A percentile compares a stretch with the other conserved stretches of the same genome.
These are phyloP conservation scores for Powellomyces hirtus DNA, from an alignment of 192 early-diverging fungal genomes.

Conservation along the genomic window DNA sequence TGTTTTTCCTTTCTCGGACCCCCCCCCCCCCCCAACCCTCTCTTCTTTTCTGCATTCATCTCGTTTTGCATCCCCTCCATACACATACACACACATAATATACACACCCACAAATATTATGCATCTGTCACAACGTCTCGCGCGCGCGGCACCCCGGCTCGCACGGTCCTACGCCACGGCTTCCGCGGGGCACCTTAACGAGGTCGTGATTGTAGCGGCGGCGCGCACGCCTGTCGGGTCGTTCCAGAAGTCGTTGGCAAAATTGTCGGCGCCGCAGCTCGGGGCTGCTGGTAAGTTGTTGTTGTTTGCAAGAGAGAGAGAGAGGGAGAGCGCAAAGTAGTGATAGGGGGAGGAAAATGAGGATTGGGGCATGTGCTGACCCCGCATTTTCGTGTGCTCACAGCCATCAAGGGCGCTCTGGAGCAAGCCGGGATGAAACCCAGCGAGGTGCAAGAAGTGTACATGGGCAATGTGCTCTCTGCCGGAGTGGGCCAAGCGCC, in stretches of 20 bases:
- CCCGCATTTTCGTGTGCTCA: constrained; percentile 2
- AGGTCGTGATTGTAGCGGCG: constrained; percentile 65
- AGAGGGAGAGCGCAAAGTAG: too few relatives aligned
- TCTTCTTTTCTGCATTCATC: background rate
- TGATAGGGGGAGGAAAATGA: too few relatives aligned
- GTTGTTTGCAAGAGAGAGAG: too few relatives aligned
- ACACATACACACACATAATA: background rate
- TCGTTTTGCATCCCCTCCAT: background rate
- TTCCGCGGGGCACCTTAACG: constrained; percentile 22
- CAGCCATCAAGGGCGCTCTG: constrained; percentile 82
- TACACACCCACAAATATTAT: background rate
- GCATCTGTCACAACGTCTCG: background rate
- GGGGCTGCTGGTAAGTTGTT: constrained; percentile 55
- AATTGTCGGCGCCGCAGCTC: constrained; percentile 79
- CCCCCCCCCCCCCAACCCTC: too few relatives aligned
- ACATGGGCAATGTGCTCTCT: constrained; percentile 94
- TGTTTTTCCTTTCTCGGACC: too few relatives aligned
- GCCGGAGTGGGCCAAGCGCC: constrained; percentile 88
- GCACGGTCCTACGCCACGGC: background rate
- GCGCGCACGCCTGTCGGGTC: constrained; percentile 90
- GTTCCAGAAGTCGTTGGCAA: constrained; percentile 85
- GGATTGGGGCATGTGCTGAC: background rate
- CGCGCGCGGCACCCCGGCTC: background rate
- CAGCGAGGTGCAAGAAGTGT: constrained; percentile 88
- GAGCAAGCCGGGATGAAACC: constrained; percentile 76